A percentile compares a stretch with the other conserved stretches of the same genome.
Conservation (phyloP, 352 stramenopile genomes). For the Stephanocyclus meneghinianus region DNA sequence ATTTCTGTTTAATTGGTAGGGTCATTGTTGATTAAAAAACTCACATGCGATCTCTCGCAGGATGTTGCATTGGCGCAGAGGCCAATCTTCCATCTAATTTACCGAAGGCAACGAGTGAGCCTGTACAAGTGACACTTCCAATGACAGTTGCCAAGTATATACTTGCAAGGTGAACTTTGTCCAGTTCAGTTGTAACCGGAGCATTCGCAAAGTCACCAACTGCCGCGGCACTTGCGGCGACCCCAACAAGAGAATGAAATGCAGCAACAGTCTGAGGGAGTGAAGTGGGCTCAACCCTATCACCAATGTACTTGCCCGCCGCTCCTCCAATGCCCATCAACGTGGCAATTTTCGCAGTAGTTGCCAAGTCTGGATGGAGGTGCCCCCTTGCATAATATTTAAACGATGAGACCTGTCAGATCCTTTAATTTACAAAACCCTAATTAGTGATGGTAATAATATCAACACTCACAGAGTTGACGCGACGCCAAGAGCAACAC, state of each 20-base stretch:
- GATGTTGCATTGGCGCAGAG: constrained; percentile 80
- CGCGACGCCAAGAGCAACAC: constrained; percentile 85
- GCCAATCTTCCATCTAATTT: constrained; percentile 87
- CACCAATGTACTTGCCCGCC: constrained; percentile 84
- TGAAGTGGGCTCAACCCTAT: constrained; percentile 85
- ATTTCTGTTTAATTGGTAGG: not conserved
- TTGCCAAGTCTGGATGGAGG: constrained; percentile 65
- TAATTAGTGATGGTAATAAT: not conserved
- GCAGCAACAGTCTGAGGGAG: constrained; percentile 90
- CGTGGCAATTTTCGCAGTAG: constrained; percentile 71
- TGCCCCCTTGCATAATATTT: constrained; percentile 46
- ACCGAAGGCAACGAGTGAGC: constrained; percentile 89
- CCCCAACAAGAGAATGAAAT: constrained; percentile 89
- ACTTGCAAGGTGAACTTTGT: constrained; percentile 81
- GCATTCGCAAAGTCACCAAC: constrained; percentile 87
- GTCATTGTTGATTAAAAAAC: not conserved
- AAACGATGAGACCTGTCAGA: not conserved
- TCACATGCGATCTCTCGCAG: constrained; percentile 81
- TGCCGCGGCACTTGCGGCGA: constrained; percentile 86
- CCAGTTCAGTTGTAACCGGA: constrained; percentile 64
- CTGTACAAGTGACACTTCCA: constrained; percentile 88
- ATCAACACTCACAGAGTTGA: constrained; percentile 81
- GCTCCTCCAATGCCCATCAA: constrained; percentile 80
- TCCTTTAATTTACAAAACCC: not conserved
- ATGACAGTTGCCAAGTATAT: constrained; percentile 89